phyloP scores from a whole-genome alignment of 257 asterid genomes.

The Scutellaria minor region DNA sequence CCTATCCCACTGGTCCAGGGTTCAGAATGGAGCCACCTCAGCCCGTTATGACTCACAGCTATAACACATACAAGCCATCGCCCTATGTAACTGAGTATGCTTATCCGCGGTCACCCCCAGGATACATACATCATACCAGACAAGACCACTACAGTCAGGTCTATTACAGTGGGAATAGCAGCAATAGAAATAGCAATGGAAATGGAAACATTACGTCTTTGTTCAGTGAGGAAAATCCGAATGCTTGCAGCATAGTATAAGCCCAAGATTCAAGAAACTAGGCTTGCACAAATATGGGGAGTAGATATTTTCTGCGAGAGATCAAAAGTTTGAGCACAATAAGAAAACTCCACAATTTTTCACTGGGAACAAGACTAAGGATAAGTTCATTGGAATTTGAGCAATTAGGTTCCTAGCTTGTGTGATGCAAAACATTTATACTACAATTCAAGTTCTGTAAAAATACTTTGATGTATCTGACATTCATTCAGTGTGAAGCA shows the following conservation, averaged over 20 bases:
- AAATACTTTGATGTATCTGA: constrained; percentile 30
- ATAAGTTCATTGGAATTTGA: constrained; percentile 37
- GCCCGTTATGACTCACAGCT: constrained; percentile 61
- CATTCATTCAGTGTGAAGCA: constrained; percentile 48
- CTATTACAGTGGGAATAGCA: constrained; percentile 41
- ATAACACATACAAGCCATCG: constrained; percentile 66
- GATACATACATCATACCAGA: constrained; percentile 39
- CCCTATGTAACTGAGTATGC: constrained; percentile 61
- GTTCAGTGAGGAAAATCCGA: constrained; percentile 95
- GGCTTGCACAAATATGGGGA: neutral
- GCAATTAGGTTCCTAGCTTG: constrained; percentile 53
- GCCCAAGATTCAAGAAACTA: neutral
- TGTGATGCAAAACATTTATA: constrained; percentile 51
- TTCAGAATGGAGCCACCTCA: constrained; percentile 44
- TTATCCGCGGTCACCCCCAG: constrained; percentile 20
- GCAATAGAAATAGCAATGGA: constrained; percentile 36
- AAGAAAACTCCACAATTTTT: constrained; percentile 28
- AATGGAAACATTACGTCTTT: constrained; percentile 56
- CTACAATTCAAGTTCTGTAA: constrained; percentile 40
- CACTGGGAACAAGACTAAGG: constrained; percentile 32
- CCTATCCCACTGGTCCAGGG: constrained; percentile 38
- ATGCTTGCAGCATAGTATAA: constrained; percentile 74
- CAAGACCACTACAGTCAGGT: constrained; percentile 55
- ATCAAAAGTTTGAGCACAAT: constrained; percentile 19
- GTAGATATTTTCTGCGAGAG: constrained; percentile 17